Percentiles rank a stretch among this genome's conserved stretches.
phyloP scores from a whole-genome alignment of 768 basidiomycete genomes.

The Ramaria rubella region DNA sequence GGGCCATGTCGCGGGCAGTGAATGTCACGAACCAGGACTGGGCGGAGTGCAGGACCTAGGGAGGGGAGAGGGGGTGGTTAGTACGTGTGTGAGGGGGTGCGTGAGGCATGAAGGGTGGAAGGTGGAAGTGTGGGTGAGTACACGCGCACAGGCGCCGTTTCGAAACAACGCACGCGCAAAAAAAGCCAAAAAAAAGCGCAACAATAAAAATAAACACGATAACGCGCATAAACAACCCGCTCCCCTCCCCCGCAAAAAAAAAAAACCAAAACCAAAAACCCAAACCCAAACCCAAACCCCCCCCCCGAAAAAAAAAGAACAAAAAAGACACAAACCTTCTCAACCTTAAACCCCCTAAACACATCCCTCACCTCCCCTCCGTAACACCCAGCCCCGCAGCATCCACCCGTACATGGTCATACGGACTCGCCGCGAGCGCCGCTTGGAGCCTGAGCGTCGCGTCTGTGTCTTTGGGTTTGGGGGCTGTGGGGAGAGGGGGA shows the following conservation, averaged over 20 bases:
- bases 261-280: too few species aligned
- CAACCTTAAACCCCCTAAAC: slow-evolving; percentile 64
- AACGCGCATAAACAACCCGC: too few species aligned
- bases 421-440: slow-evolving; percentile 53
- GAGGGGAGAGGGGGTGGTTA: neutral
- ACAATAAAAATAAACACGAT: slow-evolving; percentile 11
- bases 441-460: slow-evolving; percentile 31
- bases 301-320: too few species aligned
- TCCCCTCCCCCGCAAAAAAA: neutral
- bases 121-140: too few species aligned
- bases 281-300: too few species aligned
- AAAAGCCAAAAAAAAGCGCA: slow-evolving; percentile 9
- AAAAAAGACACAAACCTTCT: slow-evolving; percentile 52
- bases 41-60: slow-evolving; percentile 63
- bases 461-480: neutral
- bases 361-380: slow-evolving; percentile 63
- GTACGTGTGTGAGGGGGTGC: neutral
- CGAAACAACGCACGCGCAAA: too few species aligned
- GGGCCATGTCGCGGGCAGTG: slow-evolving; percentile 49
- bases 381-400: slow-evolving; percentile 39
- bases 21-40: slow-evolving; percentile 82
- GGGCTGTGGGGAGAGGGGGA: neutral
- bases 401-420: slow-evolving; percentile 60
- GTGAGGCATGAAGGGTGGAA: too few species aligned
- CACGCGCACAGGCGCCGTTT: too few species aligned